Evolutionary conservation across 345 rosid species (phyloP).

Genomic region (Hibiscus tridactylites): DNA sequence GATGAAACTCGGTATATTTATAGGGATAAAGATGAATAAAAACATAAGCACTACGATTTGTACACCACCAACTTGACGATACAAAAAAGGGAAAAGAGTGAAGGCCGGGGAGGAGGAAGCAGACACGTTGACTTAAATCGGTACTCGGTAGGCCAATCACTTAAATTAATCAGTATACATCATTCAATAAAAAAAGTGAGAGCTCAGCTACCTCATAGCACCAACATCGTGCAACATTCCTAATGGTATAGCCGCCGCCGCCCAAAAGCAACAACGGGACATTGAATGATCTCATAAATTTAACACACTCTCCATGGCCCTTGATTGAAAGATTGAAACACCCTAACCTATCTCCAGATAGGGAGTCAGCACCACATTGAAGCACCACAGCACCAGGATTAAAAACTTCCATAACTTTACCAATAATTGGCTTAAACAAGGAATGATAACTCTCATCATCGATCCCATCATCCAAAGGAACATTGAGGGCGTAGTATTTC

Average conservation of each 20-base stretch:
- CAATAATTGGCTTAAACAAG: constrained; percentile 55
- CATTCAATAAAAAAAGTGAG: not conserved
- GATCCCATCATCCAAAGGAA: constrained; percentile 65
- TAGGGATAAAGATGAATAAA: not conserved
- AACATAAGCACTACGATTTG: not conserved
- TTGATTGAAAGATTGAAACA: constrained; percentile 66
- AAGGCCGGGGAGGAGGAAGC: not conserved
- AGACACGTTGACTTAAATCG: not conserved
- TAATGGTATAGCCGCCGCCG: constrained; percentile 69
- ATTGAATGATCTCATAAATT: constrained; percentile 67
- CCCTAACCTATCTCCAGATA: constrained; percentile 64
- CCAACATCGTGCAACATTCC: constrained; percentile 77
- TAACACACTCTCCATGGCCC: constrained; percentile 71
- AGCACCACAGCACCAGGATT: constrained; percentile 59
- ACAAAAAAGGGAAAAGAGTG: not conserved
- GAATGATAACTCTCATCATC: constrained; percentile 67
- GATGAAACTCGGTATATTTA: not conserved
- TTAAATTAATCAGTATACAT: not conserved
- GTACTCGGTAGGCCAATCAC: not conserved
- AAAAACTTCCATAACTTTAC: constrained; percentile 60
- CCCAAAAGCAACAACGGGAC: constrained; percentile 58
- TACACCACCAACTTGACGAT: not conserved
- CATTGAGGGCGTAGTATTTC: constrained; percentile 58
- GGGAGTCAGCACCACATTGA: constrained; percentile 63
- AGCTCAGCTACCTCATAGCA: constrained; percentile 47